Evolutionary conservation across 2,329 filamentous ascomycete species (phyloP).

Genomic region (Tolypocladium nubicola): DNA sequence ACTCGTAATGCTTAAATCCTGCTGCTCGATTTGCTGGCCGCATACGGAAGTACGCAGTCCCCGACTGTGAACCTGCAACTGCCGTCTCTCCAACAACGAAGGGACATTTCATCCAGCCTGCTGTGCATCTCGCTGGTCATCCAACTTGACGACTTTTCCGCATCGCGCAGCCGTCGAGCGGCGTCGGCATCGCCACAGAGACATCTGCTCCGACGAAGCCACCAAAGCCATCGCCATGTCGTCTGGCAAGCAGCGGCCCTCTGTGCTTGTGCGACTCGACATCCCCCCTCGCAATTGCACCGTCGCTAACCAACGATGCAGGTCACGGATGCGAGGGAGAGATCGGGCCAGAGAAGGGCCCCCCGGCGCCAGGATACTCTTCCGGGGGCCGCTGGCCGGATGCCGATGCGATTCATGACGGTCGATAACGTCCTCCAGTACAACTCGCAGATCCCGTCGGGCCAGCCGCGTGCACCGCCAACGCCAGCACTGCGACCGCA

Average conservation of each 20-base stretch:
- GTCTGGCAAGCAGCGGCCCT: conserved; percentile 44
- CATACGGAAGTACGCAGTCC: background rate
- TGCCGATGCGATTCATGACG: conserved; percentile 64
- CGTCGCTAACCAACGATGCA: conserved; percentile 8
- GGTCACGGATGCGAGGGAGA: conserved; percentile 29
- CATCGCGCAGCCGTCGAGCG: background rate
- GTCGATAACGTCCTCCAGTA: conserved; percentile 95
- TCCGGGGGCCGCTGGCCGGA: conserved; percentile 17
- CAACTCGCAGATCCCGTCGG: conserved; percentile 88
- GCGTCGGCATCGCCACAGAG: background rate
- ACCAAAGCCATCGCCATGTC: conserved; percentile 21
- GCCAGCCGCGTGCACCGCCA: conserved; percentile 70
- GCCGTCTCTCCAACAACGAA: background rate
- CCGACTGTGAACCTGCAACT: too few relatives aligned
- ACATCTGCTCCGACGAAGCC: background rate
- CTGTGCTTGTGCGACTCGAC: conserved; percentile 41
- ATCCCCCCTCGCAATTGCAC: background rate
- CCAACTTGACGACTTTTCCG: background rate
- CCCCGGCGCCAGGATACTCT: conserved; percentile 22
- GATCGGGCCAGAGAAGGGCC: conserved; percentile 19
- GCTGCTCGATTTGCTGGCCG: background rate
- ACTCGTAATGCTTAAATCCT: background rate
- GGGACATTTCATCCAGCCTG: background rate
- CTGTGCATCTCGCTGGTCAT: background rate
- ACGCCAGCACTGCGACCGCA: conserved; percentile 27